phyloP scores from a whole-genome alignment of 1,284 basidiomycete genomes.

The Cerioporus squamosus region DNA sequence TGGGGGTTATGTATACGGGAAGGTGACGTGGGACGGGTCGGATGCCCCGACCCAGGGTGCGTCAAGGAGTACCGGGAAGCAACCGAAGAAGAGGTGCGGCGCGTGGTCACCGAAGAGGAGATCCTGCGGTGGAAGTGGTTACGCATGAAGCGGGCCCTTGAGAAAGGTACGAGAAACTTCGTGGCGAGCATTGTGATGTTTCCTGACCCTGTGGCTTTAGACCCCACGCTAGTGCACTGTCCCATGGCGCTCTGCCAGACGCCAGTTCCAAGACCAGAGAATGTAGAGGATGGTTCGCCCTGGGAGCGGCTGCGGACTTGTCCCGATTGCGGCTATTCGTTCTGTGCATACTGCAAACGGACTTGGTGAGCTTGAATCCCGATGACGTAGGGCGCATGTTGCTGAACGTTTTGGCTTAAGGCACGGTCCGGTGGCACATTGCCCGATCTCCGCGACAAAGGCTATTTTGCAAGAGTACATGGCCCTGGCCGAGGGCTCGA shows the following conservation, averaged over 20 bases:
- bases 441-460: constrained; percentile 65
- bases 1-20: constrained; percentile 78
- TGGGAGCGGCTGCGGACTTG: constrained; percentile 76
- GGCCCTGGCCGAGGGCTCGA: constrained; percentile 51
- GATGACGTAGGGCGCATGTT: constrained; percentile 7
- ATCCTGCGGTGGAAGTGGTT: constrained; percentile 76
- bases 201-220: constrained; percentile 40
- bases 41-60: constrained; percentile 75
- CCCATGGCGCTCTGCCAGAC: constrained; percentile 75
- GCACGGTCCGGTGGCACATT: constrained; percentile 75
- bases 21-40: constrained; percentile 69
- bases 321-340: constrained; percentile 64
- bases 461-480: constrained; percentile 68
- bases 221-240: constrained; percentile 77
- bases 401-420: constrained; percentile 38
- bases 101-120: constrained; percentile 65
- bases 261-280: constrained; percentile 58
- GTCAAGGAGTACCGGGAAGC: constrained; percentile 71
- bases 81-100: constrained; percentile 70
- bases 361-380: constrained; percentile 58
- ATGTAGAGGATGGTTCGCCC: constrained; percentile 54
- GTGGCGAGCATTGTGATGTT: not conserved
- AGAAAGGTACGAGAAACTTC: constrained; percentile 54
- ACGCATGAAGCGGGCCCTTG: constrained; percentile 65
- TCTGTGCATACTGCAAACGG: constrained; percentile 75